Conservation (phyloP, 148 eudicot genomes). For the Diospyros lotus region DNA sequence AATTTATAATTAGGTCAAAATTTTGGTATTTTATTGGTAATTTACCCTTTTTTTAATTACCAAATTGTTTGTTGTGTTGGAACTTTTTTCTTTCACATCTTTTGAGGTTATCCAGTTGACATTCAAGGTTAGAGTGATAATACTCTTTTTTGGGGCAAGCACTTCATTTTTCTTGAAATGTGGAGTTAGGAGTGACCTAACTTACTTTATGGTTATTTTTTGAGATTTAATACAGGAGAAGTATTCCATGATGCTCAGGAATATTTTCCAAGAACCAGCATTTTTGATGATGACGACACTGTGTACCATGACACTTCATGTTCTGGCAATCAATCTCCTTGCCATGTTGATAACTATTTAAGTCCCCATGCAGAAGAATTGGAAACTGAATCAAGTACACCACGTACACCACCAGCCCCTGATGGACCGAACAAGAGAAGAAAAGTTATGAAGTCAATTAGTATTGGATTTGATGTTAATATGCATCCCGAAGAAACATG, state of each 20-base stretch:
- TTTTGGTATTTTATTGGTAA: neutral
- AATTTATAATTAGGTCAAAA: too few species aligned
- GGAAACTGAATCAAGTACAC: conserved; percentile 19
- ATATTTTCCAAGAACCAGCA: conserved; percentile 32
- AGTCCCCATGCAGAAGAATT: conserved; percentile 25
- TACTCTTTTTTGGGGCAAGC: neutral
- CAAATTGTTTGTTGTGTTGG: too few species aligned
- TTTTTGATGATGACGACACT: conserved; percentile 31
- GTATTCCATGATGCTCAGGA: conserved; percentile 70
- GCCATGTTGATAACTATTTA: conserved; percentile 28
- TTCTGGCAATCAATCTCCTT: conserved; percentile 36
- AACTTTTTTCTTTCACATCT: too few species aligned
- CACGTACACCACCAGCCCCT: conserved; percentile 68
- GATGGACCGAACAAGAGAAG: conserved; percentile 80
- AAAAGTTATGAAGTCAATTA: conserved; percentile 46
- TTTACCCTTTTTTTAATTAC: neutral
- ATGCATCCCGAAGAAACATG: conserved; percentile 36
- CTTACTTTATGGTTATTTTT: conserved; percentile 6
- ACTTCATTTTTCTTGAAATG: neutral
- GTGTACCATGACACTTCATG: conserved; percentile 21
- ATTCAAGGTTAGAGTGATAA: too few species aligned
- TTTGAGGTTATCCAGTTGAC: too few species aligned
- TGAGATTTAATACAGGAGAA: conserved; percentile 50
- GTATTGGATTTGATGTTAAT: conserved; percentile 32
- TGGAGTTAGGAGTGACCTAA: neutral